Evolutionary conservation across 2,329 filamentous ascomycete species (phyloP).

Genomic region (Botrytis pseudocinerea): DNA sequence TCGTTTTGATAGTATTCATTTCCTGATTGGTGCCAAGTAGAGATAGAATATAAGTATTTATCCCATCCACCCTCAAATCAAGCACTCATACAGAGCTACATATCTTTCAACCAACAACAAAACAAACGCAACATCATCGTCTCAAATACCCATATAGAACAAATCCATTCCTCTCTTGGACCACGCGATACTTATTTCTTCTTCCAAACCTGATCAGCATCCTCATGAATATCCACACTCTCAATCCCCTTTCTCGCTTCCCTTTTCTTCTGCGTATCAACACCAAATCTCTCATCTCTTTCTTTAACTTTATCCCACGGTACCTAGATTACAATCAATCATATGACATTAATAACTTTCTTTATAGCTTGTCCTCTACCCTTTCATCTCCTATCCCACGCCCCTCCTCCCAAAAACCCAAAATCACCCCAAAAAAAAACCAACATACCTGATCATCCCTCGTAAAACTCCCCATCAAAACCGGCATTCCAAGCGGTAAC

Average conservation of each 20-base stretch:
- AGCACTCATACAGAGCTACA: not conserved
- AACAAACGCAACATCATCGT: not conserved
- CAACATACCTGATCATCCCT: conserved; percentile 8
- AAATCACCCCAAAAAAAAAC: not conserved
- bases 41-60: not conserved
- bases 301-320: conserved; percentile 45
- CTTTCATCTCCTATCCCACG: too few relatives aligned
- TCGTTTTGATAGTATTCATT: not conserved
- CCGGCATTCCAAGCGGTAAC: conserved; percentile 20
- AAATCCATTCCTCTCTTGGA: not conserved
- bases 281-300: conserved; percentile 54
- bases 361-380: not conserved
- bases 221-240: conserved; percentile 51
- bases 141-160: not conserved
- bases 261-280: conserved; percentile 52
- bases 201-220: conserved; percentile 23
- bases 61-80: not conserved
- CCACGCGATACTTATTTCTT: not conserved
- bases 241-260: conserved; percentile 56
- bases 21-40: not conserved
- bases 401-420: too few relatives aligned
- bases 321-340: conserved; percentile 33
- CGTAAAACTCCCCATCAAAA: conserved; percentile 25
- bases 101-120: not conserved
- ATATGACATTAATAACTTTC: not conserved